Evolutionary conservation across 192 early-diverging fungal species (phyloP), one percentile per base, ranked within the genome.

Genomic region (Powellomyces hirtus): DNA sequence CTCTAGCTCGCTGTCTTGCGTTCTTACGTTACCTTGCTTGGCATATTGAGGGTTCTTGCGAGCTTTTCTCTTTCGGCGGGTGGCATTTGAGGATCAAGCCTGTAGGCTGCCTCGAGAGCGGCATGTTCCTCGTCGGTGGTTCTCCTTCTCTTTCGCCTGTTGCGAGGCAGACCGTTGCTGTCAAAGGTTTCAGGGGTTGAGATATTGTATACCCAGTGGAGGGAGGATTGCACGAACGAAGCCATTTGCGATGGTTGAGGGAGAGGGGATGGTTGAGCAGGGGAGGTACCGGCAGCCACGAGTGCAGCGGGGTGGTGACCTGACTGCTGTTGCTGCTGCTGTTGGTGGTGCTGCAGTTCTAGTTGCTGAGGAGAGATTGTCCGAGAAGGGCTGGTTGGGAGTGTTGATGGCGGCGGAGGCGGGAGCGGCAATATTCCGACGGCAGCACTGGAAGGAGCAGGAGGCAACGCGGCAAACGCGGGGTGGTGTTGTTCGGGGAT

Each of bases 61-160:
- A 67, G 53, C 30, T 67, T 67, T 34, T 58, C 65, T 29, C 65
- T 16, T 38, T 67, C 65, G n/a, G 35, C 34, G 14, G 65, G 65
- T 8, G 65, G 65, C 65, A 67, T 67, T 16, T 67, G 65, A 27
- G 65, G 65, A 35, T 67, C 65, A 1, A 67, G 53, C 31, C 65
- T 16, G 31, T 67, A 67, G 6, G 65, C 65, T 22, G 65, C 65
- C 42, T 67, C 65, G n/a, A 67, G 34, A 0, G 65, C 65, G 20
- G 65, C 65, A 22, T 57, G 52, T 29, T 67, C 65, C 34, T 67
- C 65, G 27, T 67, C 65, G 35, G 52, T 67, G 4, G 65, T 67
- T 10, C 65, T 35, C 16, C 65, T 35, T 11, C 65, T 29, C 34
- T 67, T 67, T 36, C 53, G 26, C 33, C 65, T 26, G 50, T 67